Base-by-base conservation (phyloP, 1,284 basidiomycete genomes). In the Mrakiaceae sp. region DNA sequence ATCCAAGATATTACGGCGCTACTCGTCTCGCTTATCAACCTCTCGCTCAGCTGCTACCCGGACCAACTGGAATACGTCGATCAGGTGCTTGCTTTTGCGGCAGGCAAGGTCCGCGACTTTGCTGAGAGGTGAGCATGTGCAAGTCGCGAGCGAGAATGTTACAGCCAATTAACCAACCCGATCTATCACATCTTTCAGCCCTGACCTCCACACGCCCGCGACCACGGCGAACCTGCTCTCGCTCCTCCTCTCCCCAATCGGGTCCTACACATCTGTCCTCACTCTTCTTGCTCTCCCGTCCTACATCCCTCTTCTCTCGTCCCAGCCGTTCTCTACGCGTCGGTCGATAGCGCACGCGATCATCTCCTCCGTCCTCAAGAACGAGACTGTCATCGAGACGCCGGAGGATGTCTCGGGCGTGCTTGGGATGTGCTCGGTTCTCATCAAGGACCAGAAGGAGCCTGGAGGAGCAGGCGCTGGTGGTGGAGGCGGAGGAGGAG, bases 1-100 rank as follows among this genome's bases (percentile, higher is more conserved):
- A 90, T 97, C 72, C 91, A 96, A 75, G 94, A 97, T 71, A 87
- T 95, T 72, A 96, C 93, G 0, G 93, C 92, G 0, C 83, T 97
- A 14, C 81, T 95, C 64, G 93, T 96, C 5, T 97, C 94, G 1
- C 79, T 97, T 50, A 89, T 88, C 52, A 96, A 96, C 74, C 81
- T 97, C 10, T 93, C 90, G 1, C 79, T 97, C 49, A 93, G 89
- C 75, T 96, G 93, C 74, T 96, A 97, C 74, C 93, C 94, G 3
- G 92, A 96, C 73, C 81, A 88, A 67, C 81, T 97, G 61, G 91
- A 95, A 79, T 96, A 97, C 72, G 90, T 97, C 50, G 91, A 97
- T 71, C 92, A 96, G 76, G 86, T 96, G 11, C 80, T 97, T 63
- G 84, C 84, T 1, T 97, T 93, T 72, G 89, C 91, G 0, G 84